Evolutionary conservation across 2,329 filamentous ascomycete species (phyloP), one percentile per base, ranked within the genome.

Genomic region (Proliferodiscus dingleyae): DNA sequence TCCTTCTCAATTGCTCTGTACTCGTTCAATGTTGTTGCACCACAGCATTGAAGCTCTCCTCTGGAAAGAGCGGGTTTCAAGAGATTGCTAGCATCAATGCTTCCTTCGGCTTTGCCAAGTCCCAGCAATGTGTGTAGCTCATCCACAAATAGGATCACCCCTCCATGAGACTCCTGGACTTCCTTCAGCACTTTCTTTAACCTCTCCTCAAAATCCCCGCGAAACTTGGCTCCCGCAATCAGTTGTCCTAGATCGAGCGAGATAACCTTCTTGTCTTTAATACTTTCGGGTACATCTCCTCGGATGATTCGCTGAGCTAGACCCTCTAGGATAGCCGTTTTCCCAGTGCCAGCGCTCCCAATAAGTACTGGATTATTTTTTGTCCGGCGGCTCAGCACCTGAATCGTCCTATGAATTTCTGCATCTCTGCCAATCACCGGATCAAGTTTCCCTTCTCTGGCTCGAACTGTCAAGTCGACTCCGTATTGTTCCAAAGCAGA

Each of bases 1-100:
- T 97, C 93, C 66, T 97, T 97, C 65, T 97, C 93, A 52, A 98
- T 97, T 57, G 82, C 74, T 18, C 93, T 81, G 61, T 97, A 98
- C 62, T 98, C 93, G 53, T 84, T 87, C 26, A 97, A 70, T 0
- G 93, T 98, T 0, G 93, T 97, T 3, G 93, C 93, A 51, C 93
- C 91, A 60, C 89, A 95, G 69, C 90, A 95, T 67, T 97, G 93
- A 4, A 97, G 75, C 53, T 96, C 90, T 32, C 93, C 93, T 53
- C 93, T 77, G 0, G 89, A 89, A n/a, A 97, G 70, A 1, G 91
- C 89, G 21, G 93, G 93, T 67, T 97, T 98, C 37, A 97, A 72
- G 5, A 97, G 72, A 63, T 97, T 97, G 53, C 88, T 95, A 1
- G 93, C 93, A 69, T 98, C 93, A 52, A 97, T 95, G 33, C 89